A percentile compares a stretch with the other conserved stretches of the same genome.
These are phyloP conservation scores for Canavalia ensiformis DNA, from an alignment of 306 rosid species.

Conservation along the genomic window DNA sequence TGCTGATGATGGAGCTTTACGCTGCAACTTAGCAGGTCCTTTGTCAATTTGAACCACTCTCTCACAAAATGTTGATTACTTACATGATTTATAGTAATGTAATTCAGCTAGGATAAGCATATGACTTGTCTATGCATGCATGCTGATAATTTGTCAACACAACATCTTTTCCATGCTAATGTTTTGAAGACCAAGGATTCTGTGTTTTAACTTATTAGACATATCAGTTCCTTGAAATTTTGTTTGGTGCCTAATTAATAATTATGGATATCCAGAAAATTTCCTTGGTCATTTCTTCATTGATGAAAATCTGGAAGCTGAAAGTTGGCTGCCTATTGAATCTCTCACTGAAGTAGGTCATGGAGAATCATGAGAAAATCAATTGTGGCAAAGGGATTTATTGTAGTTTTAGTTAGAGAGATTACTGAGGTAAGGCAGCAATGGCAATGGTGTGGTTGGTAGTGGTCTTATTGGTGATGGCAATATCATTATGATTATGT, in stretches of 20 bases:
- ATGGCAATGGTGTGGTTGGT: not conserved
- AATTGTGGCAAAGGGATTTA: conserved; percentile 11
- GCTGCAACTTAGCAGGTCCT: conserved; percentile 75
- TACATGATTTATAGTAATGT: not conserved
- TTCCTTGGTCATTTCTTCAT: conserved; percentile 31
- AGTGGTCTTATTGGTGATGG: not conserved
- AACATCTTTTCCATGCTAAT: conserved; percentile 9
- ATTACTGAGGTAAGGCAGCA: not conserved
- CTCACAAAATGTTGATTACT: conserved; percentile 32
- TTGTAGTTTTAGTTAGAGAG: not conserved
- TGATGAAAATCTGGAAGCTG: conserved; percentile 15
- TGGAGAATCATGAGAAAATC: conserved; percentile 21
- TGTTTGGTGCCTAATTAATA: not conserved
- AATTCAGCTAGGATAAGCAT: conserved; percentile 27
- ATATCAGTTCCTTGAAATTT: not conserved
- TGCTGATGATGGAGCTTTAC: conserved; percentile 72
- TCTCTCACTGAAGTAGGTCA: conserved; percentile 9
- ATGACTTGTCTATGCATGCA: conserved; percentile 17
- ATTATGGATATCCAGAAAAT: conserved; percentile 2
- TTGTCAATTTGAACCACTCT: conserved; percentile 39
- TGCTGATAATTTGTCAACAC: not conserved
- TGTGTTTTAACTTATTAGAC: conserved; percentile 37
- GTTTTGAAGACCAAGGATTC: conserved; percentile 2
- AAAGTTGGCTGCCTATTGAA: conserved; percentile 5
- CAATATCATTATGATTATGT: too few species aligned